Evolutionary conservation across 1,284 basidiomycete species (phyloP).

Genomic region (Microbotryomycetes sp.): DNA sequence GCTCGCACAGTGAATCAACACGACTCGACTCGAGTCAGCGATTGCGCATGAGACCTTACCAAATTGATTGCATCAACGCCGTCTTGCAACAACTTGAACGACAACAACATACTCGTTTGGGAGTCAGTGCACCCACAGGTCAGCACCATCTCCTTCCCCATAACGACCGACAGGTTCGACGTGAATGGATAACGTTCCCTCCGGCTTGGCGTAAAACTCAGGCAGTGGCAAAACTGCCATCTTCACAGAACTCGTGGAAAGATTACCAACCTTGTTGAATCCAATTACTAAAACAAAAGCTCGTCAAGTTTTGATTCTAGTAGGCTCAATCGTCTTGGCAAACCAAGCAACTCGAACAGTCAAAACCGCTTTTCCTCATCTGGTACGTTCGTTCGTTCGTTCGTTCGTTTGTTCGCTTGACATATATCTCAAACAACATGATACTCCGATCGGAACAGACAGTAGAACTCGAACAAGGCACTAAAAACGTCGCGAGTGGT

Average conservation of each 20-base stretch:
- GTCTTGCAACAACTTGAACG: slow-evolving; percentile 67
- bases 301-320: slow-evolving; percentile 66
- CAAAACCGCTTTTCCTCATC: slow-evolving; percentile 58
- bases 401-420: too few species aligned
- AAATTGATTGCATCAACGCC: slow-evolving; percentile 72
- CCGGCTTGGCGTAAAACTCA: too few species aligned
- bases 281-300: slow-evolving; percentile 43
- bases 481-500: slow-evolving; percentile 67
- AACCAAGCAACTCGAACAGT: slow-evolving; percentile 76
- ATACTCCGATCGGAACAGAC: background rate
- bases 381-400: slow-evolving; percentile 44
- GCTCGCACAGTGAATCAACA: too few species aligned
- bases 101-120: slow-evolving; percentile 38
- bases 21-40: background rate
- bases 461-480: slow-evolving; percentile 89
- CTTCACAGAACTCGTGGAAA: slow-evolving; percentile 65
- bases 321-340: slow-evolving; percentile 82
- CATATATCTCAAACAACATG: too few species aligned
- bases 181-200: background rate
- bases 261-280: slow-evolving; percentile 11
- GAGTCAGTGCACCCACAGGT: slow-evolving; percentile 27
- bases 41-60: slow-evolving; percentile 62
- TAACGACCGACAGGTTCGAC: background rate
- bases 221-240: slow-evolving; percentile 88
- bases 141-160: background rate